A percentile compares a stretch with the other conserved stretches of the same genome.
Conservation (phyloP, 495 filamentous ascomycete species). For the Daldinia decipiens region DNA sequence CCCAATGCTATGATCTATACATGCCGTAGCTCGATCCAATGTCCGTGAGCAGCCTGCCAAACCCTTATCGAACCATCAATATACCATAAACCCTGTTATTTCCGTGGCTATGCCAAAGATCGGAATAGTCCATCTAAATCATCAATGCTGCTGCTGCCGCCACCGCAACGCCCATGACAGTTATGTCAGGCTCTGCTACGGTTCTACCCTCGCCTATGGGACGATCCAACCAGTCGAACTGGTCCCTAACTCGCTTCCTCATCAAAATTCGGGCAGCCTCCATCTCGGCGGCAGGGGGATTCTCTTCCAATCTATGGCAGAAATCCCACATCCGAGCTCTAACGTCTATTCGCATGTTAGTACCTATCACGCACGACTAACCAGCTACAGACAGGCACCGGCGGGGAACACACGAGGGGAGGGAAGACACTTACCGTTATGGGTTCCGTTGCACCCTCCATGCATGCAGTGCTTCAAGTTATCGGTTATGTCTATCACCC, state of each 20-base stretch:
- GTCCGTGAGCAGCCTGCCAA: background rate
- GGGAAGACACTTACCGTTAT: background rate
- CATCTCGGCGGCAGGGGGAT: background rate
- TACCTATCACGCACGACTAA: too few species aligned
- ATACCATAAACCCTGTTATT: background rate
- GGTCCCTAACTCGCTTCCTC: background rate
- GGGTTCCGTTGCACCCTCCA: background rate
- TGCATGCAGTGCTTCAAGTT: too few species aligned
- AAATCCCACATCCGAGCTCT: background rate
- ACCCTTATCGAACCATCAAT: background rate
- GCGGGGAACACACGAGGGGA: too few species aligned
- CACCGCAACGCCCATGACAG: background rate
- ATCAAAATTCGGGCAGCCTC: background rate
- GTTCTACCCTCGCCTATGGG: background rate
- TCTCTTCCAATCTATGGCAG: background rate
- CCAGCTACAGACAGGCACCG: too few species aligned
- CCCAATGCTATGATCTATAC: background rate
- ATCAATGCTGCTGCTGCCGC: background rate
- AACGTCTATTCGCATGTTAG: background rate
- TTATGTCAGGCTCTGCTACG: background rate
- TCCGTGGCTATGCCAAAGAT: background rate
- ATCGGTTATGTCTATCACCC: too few species aligned
- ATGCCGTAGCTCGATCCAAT: background rate
- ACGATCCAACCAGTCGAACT: background rate
- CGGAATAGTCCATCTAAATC: background rate